These are phyloP conservation scores for Trametes punicea DNA, from an alignment of 768 basidiomycete genomes.

Conservation along the genomic window DNA sequence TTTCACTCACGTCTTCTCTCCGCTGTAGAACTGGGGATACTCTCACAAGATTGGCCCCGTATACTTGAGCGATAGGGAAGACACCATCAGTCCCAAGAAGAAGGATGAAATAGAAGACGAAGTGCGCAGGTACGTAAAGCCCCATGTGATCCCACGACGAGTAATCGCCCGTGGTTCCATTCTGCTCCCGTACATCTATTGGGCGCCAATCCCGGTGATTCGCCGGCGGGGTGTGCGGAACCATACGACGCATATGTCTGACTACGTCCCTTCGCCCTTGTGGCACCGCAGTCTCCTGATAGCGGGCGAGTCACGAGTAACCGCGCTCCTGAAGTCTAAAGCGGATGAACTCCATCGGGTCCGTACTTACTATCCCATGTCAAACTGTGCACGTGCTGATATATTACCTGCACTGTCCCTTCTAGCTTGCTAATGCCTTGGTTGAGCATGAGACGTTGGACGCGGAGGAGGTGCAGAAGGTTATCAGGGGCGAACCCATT, in stretches of 20 bases:
- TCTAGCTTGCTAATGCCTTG: conserved; percentile 82
- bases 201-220: not conserved
- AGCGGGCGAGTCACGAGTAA: conserved; percentile 39
- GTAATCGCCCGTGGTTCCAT: conserved; percentile 4
- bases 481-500: conserved; percentile 80
- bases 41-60: conserved; percentile 80
- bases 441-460: conserved; percentile 95
- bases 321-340: conserved; percentile 37
- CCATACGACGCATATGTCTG: conserved; percentile 9
- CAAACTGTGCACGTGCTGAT: conserved; percentile 4
- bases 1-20: conserved; percentile 1
- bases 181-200: not conserved
- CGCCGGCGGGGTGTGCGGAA: not conserved
- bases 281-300: conserved; percentile 47
- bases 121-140: conserved; percentile 62
- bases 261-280: conserved; percentile 3
- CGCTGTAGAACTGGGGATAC: conserved; percentile 67
- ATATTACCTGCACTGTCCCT: not conserved
- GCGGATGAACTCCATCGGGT: conserved; percentile 47
- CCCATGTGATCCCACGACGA: conserved; percentile 13
- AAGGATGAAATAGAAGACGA: conserved; percentile 87
- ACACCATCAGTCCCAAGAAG: conserved; percentile 68
- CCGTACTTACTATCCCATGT: conserved; percentile 25
- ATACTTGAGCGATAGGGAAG: conserved; percentile 70
- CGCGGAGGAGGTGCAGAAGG: conserved; percentile 79